These are phyloP conservation scores for Dactylonectria macrodidyma DNA, from an alignment of 2,329 filamentous ascomycete genomes.

Conservation along the genomic window DNA sequence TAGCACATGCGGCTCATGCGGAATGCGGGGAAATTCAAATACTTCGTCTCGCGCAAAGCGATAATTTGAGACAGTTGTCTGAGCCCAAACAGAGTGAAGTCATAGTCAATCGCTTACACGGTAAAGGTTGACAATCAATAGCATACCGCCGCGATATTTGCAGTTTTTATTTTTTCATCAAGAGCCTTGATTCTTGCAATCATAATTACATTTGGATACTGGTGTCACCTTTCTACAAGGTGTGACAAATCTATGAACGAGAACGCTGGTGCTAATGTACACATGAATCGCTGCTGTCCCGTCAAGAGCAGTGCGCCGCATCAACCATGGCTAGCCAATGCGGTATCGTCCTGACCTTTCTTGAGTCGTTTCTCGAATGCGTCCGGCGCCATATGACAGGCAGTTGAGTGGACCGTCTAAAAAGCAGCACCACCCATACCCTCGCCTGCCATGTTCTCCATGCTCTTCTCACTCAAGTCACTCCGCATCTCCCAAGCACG, in stretches of 20 bases:
- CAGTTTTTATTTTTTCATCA: background rate
- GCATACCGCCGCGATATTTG: background rate
- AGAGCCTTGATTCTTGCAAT: slow-evolving; percentile 3
- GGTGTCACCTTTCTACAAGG: slow-evolving; percentile 16
- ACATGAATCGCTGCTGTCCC: slow-evolving; percentile 25
- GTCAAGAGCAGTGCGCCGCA: slow-evolving; percentile 8
- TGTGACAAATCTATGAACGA: slow-evolving; percentile 4
- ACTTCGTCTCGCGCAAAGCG: slow-evolving; percentile 1
- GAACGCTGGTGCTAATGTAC: slow-evolving; percentile 23
- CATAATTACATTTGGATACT: slow-evolving; percentile 31
- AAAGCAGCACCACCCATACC: slow-evolving; percentile 70
- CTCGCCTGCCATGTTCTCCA: slow-evolving; percentile 71
- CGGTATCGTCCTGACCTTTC: slow-evolving; percentile 22
- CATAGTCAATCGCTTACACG: background rate
- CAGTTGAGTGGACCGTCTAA: slow-evolving; percentile 42
- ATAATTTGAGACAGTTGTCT: background rate
- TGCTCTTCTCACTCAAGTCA: slow-evolving; percentile 69
- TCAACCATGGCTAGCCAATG: slow-evolving; percentile 21
- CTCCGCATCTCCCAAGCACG: slow-evolving; percentile 69
- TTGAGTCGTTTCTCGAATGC: slow-evolving; percentile 27
- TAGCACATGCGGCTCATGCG: slow-evolving; percentile 16
- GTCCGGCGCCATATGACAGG: slow-evolving; percentile 1
- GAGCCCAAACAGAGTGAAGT: background rate
- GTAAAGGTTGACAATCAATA: background rate
- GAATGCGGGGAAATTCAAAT: slow-evolving; percentile 44